Base-by-base conservation (phyloP, 768 basidiomycete genomes). In the Phlebiopsis flavidoalba region DNA sequence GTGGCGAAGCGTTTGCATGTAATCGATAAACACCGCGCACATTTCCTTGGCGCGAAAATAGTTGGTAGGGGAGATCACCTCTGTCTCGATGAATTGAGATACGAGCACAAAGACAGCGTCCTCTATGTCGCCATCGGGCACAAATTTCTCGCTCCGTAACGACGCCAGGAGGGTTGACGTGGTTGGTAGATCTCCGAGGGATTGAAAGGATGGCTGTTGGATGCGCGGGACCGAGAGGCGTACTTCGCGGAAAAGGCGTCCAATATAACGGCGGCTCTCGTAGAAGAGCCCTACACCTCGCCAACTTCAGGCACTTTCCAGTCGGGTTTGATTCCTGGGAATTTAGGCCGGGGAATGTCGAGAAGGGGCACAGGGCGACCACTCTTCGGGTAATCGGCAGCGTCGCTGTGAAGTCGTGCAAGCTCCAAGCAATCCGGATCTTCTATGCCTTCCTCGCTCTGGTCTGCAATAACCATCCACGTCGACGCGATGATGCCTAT, bases 371-470 rank as follows among this genome's bases (percentile, higher is more conserved):
- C 74, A 5, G 74, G 67, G 10, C 52, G 57, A n/a, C 74, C 70
- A 15, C 79, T 80, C 69, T 85, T 85, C 0, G 83, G 82, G 64
- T 81, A 87, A 67, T 87, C 85, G 0, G 85, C 83, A 0, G 86
- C 86, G 55, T 80, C 72, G 37, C 82, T 84, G 65, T 86, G 84
- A 19, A 87, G 70, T 15, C 71, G 66, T 12, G 86, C 80, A 31
- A 89, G 73, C 46, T 60, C 70, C 6, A 80, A 43, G 70, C 87
- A 87, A 31, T 80, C 76, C 4, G 60, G 36, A 63, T 86, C 78
- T 47, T 78, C 72, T 37, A 84, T 83, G 1, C 76, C 75, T 7
- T 67, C 1, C 0, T 24, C 14, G 55, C 76, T 80, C 61, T 77
- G 76, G 67, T 88, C 86, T 5, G 86, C 85, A 43, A 81, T 80